phyloP scores from a whole-genome alignment of 352 stramenopile species.

The Globisporangium solare region DNA sequence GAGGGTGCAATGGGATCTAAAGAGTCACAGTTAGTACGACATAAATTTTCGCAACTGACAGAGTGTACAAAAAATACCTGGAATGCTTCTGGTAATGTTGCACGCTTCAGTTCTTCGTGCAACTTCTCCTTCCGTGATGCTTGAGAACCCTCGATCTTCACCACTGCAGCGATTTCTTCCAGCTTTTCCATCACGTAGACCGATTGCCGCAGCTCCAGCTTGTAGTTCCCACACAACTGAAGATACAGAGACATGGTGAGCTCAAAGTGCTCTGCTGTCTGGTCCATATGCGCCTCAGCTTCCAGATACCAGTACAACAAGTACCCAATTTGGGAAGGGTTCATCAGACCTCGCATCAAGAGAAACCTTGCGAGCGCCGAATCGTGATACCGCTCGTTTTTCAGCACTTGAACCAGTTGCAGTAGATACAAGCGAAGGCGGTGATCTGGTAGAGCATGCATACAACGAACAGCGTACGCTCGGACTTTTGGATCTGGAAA shows the following conservation, averaged over 20 bases:
- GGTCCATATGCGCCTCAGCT: slow-evolving; percentile 58
- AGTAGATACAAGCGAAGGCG: slow-evolving; percentile 84
- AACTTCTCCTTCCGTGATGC: slow-evolving; percentile 46
- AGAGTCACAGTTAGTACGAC: neutral
- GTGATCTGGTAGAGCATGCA: slow-evolving; percentile 83
- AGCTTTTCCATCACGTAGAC: slow-evolving; percentile 92
- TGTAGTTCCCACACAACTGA: slow-evolving; percentile 84
- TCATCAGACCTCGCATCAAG: slow-evolving; percentile 66
- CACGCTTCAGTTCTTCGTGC: slow-evolving; percentile 39
- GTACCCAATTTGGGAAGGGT: slow-evolving; percentile 76
- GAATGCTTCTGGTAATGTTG: slow-evolving; percentile 80
- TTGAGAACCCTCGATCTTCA: slow-evolving; percentile 54
- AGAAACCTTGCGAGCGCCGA: slow-evolving; percentile 75
- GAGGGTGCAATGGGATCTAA: slow-evolving; percentile 78
- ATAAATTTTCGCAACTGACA: too few relatives aligned
- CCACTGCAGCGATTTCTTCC: slow-evolving; percentile 55
- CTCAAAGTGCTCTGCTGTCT: slow-evolving; percentile 61
- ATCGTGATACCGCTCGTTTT: slow-evolving; percentile 84
- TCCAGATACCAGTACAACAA: slow-evolving; percentile 81
- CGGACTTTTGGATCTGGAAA: slow-evolving; percentile 90
- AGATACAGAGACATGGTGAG: slow-evolving; percentile 79
- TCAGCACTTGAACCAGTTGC: slow-evolving; percentile 82
- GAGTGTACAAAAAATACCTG: slow-evolving; percentile 25
- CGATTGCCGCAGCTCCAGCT: slow-evolving; percentile 87
- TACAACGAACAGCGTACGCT: slow-evolving; percentile 89